phyloP scores from a whole-genome alignment of 306 rosid species.

The Hippophae rhamnoides region DNA sequence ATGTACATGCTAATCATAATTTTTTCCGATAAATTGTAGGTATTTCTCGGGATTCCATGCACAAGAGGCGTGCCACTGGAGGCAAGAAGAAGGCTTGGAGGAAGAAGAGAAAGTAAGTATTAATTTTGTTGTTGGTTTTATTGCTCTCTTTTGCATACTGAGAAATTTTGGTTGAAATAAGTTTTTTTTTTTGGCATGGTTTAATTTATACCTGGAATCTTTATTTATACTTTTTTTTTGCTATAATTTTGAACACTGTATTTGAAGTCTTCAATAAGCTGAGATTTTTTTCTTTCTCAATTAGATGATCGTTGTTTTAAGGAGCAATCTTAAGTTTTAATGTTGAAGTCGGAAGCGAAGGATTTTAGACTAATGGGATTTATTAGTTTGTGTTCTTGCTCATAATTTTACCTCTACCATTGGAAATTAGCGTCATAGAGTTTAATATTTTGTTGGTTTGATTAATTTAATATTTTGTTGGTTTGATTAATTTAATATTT shows the following conservation, averaged over 20 bases:
- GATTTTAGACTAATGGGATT: too few species aligned
- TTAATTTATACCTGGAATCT: too few species aligned
- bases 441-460: neutral
- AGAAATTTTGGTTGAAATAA: neutral
- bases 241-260: too few species aligned
- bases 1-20: neutral
- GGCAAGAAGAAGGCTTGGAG: conserved; percentile 72
- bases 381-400: too few species aligned
- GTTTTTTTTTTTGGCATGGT: too few species aligned
- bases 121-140: neutral
- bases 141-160: neutral
- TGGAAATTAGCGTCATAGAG: neutral
- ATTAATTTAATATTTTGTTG: neutral
- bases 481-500: neutral
- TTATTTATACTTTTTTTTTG: too few species aligned
- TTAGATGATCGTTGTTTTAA: neutral
- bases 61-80: conserved; percentile 61
- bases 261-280: neutral
- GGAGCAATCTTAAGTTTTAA: too few species aligned
- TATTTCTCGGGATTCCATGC: conserved; percentile 66
- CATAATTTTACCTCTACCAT: too few species aligned
- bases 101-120: conserved; percentile 49
- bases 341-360: too few species aligned
- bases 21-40: conserved; percentile 12
- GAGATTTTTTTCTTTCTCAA: neutral